These are phyloP conservation scores for Rhizodiscina lignyota DNA, from an alignment of 495 filamentous ascomycete genomes.

Conservation along the genomic window DNA sequence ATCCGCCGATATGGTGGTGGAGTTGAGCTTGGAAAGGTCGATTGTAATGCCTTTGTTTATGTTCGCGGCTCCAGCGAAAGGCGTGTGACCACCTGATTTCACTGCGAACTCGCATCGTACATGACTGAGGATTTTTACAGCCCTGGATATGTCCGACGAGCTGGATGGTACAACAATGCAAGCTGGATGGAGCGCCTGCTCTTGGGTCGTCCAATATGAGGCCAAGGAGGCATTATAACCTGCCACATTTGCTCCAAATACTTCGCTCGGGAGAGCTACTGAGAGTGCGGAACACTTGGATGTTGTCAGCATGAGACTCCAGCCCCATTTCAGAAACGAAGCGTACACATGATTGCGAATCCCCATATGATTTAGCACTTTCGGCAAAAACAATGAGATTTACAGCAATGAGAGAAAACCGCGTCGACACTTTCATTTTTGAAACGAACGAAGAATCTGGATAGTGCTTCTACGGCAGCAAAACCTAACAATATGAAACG, in stretches of 20 bases:
- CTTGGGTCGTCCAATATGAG: constrained; percentile 11
- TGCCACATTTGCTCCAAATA: constrained; percentile 1
- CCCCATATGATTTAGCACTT: too few species aligned
- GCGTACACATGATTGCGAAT: background rate
- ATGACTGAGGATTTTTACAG: constrained; percentile 8
- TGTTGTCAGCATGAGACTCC: background rate
- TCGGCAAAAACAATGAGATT: too few species aligned
- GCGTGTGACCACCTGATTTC: constrained; percentile 8
- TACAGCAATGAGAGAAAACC: too few species aligned
- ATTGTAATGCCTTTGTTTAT: constrained; percentile 16
- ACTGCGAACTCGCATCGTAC: constrained; percentile 13
- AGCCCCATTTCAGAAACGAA: background rate
- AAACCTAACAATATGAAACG: too few species aligned
- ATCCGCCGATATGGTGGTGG: constrained; percentile 7
- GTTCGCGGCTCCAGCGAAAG: constrained; percentile 11
- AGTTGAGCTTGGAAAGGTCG: constrained; percentile 11
- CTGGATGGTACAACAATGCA: constrained; percentile 13
- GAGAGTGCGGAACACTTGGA: constrained; percentile 9
- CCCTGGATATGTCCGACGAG: constrained; percentile 8
- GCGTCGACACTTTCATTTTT: too few species aligned
- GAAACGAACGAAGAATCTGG: too few species aligned
- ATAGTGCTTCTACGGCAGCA: too few species aligned
- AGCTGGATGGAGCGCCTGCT: constrained; percentile 7
- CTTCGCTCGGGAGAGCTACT: constrained; percentile 9
- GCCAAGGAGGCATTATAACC: constrained; percentile 6